phyloP scores from a whole-genome alignment of 1,284 basidiomycete species.

The Ganoderma leucocontextum region DNA sequence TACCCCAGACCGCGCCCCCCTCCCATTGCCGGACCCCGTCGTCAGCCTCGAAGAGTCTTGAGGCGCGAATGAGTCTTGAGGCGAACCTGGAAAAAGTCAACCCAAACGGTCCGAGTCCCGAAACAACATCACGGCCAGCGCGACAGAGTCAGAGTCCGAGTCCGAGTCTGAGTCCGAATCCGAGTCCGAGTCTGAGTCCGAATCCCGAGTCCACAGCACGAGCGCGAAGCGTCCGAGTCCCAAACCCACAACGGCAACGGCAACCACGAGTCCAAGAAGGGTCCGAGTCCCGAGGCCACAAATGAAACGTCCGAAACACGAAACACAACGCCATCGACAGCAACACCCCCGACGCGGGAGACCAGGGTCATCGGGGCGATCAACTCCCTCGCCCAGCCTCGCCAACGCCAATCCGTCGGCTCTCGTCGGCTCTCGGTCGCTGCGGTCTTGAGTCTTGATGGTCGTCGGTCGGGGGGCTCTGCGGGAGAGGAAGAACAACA shows the following conservation, averaged over 20 bases:
- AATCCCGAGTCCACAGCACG: background rate
- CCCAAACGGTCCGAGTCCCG: slow-evolving; percentile 2
- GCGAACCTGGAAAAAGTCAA: background rate
- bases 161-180: background rate
- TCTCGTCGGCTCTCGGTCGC: background rate
- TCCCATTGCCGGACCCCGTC: slow-evolving; percentile 2
- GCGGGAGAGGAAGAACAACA: background rate
- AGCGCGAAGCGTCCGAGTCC: slow-evolving; percentile 6
- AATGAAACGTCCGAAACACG: background rate
- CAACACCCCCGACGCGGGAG: slow-evolving; percentile 12
- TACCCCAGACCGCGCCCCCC: background rate
- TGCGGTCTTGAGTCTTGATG: background rate
- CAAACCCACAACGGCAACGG: background rate
- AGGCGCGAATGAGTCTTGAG: background rate
- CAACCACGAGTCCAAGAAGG: background rate
- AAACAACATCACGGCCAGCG: background rate
- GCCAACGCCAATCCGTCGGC: slow-evolving; percentile 13
- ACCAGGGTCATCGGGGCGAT: slow-evolving; percentile 13
- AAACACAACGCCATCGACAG: slow-evolving; percentile 7
- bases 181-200: background rate
- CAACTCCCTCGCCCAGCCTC: slow-evolving; percentile 19
- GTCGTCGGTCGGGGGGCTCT: slow-evolving; percentile 2
- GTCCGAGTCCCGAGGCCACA: slow-evolving; percentile 3
- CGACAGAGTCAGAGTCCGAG: background rate
- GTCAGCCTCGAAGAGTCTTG: slow-evolving; percentile 3